A percentile compares a stretch with the other conserved stretches of the same genome.
Conservation (phyloP, 768 basidiomycete species). For the Termitomyces sp. region DNA sequence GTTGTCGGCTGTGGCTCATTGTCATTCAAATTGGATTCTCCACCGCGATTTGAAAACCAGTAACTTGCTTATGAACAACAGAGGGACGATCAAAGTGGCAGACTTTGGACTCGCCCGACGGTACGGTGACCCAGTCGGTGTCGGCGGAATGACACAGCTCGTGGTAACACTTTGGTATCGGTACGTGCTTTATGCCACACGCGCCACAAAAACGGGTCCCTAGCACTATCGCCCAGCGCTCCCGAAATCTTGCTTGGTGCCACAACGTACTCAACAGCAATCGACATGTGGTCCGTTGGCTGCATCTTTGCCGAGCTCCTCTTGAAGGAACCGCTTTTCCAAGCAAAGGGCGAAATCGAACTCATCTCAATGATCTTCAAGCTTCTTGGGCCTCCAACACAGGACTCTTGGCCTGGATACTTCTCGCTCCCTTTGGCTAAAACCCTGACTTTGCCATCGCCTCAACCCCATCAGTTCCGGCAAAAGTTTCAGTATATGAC, state of each 20-base stretch:
- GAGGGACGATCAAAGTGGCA: slow-evolving; percentile 97
- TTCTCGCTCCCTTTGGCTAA: slow-evolving; percentile 76
- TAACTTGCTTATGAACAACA: slow-evolving; percentile 98
- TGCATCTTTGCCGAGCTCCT: slow-evolving; percentile 98
- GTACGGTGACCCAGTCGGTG: slow-evolving; percentile 94
- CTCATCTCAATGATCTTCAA: slow-evolving; percentile 93
- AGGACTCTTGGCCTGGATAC: slow-evolving; percentile 84
- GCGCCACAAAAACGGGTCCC: slow-evolving; percentile 6
- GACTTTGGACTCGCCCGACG: slow-evolving; percentile 96
- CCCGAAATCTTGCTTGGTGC: slow-evolving; percentile 95
- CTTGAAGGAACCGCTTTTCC: slow-evolving; percentile 94
- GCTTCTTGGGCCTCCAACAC: slow-evolving; percentile 90
- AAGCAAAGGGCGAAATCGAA: slow-evolving; percentile 94
- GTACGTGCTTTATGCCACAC: slow-evolving; percentile 41
- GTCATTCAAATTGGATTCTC: slow-evolving; percentile 96
- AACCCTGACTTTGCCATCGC: slow-evolving; percentile 70
- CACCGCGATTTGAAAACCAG: slow-evolving; percentile 98
- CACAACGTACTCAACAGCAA: slow-evolving; percentile 89
- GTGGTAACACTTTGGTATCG: slow-evolving; percentile 99
- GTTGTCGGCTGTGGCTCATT: slow-evolving; percentile 88
- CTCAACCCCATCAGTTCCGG: slow-evolving; percentile 74
- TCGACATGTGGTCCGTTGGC: slow-evolving; percentile 99
- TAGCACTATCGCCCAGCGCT: slow-evolving; percentile 51
- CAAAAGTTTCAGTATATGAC: slow-evolving; percentile 87
- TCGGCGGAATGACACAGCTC: slow-evolving; percentile 96